Evolutionary conservation across 2,329 filamentous ascomycete species (phyloP).

Genomic region (Nemania sp.): DNA sequence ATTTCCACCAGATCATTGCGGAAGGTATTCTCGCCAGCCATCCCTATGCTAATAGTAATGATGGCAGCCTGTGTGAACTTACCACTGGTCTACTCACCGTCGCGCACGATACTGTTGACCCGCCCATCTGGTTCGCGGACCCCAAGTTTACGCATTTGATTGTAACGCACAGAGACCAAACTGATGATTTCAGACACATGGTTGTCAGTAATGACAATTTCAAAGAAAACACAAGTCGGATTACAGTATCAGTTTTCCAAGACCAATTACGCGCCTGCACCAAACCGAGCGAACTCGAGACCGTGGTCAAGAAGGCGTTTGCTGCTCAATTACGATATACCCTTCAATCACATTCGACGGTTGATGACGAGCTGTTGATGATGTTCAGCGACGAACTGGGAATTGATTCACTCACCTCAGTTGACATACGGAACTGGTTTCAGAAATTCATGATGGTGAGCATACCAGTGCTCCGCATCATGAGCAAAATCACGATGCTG

Average conservation of each 20-base stretch:
- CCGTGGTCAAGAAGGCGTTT: no score
- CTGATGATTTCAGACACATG: no score
- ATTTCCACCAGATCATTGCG: conserved; percentile 38
- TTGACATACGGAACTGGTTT: conserved; percentile 48
- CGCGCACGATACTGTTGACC: conserved; percentile 1
- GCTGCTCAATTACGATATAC: conserved; percentile 15
- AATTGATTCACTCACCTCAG: conserved; percentile 27
- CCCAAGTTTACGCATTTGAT: no score
- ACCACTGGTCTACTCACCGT: conserved; percentile 10
- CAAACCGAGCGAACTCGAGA: no score
- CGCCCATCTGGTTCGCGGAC: no score
- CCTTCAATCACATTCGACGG: conserved; percentile 16
- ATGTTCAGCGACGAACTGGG: conserved; percentile 14
- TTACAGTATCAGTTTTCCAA: no score
- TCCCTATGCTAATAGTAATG: no score
- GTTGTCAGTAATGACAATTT: no score
- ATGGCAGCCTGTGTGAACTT: conserved; percentile 18
- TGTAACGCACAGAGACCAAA: no score
- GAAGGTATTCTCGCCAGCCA: conserved; percentile 35
- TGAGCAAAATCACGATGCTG: conserved; percentile 10
- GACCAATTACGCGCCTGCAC: no score
- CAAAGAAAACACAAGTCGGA: no score
- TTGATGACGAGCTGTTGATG: conserved; percentile 24
- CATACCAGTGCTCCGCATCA: conserved; percentile 42
- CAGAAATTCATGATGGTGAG: conserved; percentile 44